Conservation (phyloP, 371 early-diverging fungal species). For the Lichtheimia corymbifera region DNA sequence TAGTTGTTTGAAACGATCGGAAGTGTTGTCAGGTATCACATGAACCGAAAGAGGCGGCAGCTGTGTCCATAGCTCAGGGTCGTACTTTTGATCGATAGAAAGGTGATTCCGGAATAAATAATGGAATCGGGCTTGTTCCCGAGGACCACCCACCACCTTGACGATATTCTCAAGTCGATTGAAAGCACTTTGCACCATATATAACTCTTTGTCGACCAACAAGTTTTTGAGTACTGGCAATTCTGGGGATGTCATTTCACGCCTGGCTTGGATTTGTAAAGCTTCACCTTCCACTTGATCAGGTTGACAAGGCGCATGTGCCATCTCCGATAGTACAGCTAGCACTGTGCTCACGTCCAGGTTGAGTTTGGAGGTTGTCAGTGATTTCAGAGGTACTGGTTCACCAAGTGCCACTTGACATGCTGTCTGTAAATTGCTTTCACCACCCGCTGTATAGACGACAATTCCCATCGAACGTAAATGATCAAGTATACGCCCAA, state of each 20-base stretch:
- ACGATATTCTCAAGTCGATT: conserved; percentile 49
- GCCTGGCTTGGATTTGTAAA: conserved; percentile 48
- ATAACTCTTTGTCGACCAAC: conserved; percentile 36
- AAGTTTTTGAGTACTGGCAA: conserved; percentile 40
- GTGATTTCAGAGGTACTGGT: conserved; percentile 2
- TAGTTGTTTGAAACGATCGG: conserved; percentile 41
- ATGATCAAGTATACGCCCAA: conserved; percentile 37
- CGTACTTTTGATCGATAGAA: conserved; percentile 14
- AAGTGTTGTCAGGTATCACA: conserved; percentile 43
- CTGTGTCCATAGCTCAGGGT: conserved; percentile 31
- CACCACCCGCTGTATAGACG: conserved; percentile 16
- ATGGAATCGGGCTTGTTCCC: conserved; percentile 41
- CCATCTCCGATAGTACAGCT: conserved; percentile 51
- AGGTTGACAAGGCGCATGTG: conserved; percentile 41
- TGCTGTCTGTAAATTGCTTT: conserved; percentile 4
- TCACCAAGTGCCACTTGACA: conserved; percentile 1
- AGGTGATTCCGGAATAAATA: conserved; percentile 38
- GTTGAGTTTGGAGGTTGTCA: conserved; percentile 41
- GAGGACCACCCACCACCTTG: conserved; percentile 48
- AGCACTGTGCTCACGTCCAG: conserved; percentile 60
- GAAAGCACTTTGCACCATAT: conserved; percentile 50
- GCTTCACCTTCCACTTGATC: conserved; percentile 47
- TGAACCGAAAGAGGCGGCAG: conserved; percentile 28
- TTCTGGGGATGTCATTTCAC: conserved; percentile 39
- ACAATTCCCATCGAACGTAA: conserved; percentile 40